A percentile compares a stretch with the other conserved stretches of the same genome.
Evolutionary conservation across 768 basidiomycete species (phyloP).

Genomic region (Kwoniella sp.): DNA sequence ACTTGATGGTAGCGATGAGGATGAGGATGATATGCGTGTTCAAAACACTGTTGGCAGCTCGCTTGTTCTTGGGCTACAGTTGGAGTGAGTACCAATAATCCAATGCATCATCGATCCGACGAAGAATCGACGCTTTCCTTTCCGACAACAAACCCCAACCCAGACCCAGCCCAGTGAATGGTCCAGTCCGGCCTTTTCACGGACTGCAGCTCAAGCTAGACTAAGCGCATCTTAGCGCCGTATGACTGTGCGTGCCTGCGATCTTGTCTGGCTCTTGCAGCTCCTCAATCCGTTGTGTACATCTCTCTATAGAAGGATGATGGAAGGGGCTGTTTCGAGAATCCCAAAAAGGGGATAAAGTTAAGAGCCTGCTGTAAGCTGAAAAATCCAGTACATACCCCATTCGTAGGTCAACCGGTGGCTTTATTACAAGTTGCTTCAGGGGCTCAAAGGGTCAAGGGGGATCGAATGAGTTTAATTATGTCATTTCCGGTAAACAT

Average conservation of each 20-base stretch:
- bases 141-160: background rate
- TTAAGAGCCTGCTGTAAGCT: background rate
- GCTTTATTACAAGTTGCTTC: background rate
- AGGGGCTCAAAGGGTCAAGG: background rate
- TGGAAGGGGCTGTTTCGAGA: background rate
- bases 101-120: background rate
- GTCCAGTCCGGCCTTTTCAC: no score
- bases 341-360: background rate
- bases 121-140: background rate
- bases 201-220: no score
- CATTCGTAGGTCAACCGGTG: background rate
- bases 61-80: no score
- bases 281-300: no score
- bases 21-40: no score
- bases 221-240: no score
- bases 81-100: no score
- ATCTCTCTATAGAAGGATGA: background rate
- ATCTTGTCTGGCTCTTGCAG: no score
- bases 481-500: constrained; percentile 1
- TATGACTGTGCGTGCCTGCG: no score
- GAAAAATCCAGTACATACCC: background rate
- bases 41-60: no score
- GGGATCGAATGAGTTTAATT: background rate
- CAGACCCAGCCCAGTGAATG: no score
- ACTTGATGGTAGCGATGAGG: background rate